Conservation (phyloP, 2,329 filamentous ascomycete genomes). For the Sporothrix humicola region DNA sequence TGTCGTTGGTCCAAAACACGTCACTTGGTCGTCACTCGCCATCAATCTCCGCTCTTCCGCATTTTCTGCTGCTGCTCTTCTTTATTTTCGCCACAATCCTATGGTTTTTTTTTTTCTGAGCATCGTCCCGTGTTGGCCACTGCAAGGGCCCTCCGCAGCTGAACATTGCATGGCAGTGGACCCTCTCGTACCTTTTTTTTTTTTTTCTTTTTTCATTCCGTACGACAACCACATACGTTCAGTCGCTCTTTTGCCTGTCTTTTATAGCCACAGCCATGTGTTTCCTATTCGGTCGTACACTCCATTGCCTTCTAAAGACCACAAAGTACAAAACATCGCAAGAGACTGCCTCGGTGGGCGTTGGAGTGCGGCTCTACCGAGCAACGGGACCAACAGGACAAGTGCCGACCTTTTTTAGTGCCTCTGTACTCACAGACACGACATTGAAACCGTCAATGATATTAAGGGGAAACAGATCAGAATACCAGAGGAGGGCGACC, state of each 20-base stretch:
- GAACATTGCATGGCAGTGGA: not conserved
- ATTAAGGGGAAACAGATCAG: too few relatives aligned
- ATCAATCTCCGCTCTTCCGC: not conserved
- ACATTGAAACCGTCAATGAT: too few relatives aligned
- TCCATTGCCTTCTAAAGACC: too few relatives aligned
- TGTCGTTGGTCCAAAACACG: slow-evolving; percentile 3
- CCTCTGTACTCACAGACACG: too few relatives aligned
- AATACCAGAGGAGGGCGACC: too few relatives aligned
- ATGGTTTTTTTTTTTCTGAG: not conserved
- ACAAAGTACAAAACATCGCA: not conserved
- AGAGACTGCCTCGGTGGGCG: not conserved
- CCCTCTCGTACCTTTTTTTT: too few relatives aligned
- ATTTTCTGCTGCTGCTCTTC: not conserved
- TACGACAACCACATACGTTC: not conserved
- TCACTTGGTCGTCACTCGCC: not conserved
- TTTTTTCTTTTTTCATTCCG: not conserved
- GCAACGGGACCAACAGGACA: not conserved
- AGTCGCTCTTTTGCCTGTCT: not conserved
- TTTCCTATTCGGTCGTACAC: not conserved
- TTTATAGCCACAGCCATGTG: not conserved
- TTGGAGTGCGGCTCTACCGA: not conserved
- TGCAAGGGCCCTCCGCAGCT: not conserved
- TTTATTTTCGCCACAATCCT: slow-evolving; percentile 8
- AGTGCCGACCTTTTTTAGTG: not conserved
- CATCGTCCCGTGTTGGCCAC: not conserved